These are phyloP conservation scores for Populus alba DNA, from an alignment of 345 rosid genomes.

Conservation along the genomic window DNA sequence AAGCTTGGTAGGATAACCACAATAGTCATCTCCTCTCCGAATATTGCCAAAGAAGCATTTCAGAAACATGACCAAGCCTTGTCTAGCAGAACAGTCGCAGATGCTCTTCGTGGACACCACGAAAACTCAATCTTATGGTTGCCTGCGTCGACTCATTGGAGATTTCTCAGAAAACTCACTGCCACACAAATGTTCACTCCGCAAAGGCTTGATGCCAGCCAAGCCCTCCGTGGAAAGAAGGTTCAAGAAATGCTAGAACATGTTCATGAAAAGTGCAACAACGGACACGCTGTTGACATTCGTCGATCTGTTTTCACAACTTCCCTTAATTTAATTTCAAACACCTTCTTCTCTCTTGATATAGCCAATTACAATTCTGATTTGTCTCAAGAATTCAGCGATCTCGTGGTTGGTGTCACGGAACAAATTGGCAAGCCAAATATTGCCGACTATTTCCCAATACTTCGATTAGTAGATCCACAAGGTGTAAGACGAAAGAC, in stretches of 20 bases:
- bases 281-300: slow-evolving; percentile 19
- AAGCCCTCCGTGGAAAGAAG: slow-evolving; percentile 12
- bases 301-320: slow-evolving; percentile 44
- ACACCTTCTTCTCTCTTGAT: slow-evolving; percentile 44
- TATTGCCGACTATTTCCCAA: slow-evolving; percentile 42
- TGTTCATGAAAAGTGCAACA: not conserved
- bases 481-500: slow-evolving; percentile 32
- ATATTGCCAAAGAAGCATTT: slow-evolving; percentile 2
- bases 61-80: slow-evolving; percentile 10
- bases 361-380: slow-evolving; percentile 27
- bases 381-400: slow-evolving; percentile 32
- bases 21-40: not conserved
- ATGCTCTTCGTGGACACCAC: not conserved
- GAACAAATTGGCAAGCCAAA: slow-evolving; percentile 42
- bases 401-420: slow-evolving; percentile 31
- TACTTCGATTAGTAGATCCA: slow-evolving; percentile 38
- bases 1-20: not conserved
- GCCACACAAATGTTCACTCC: slow-evolving; percentile 13
- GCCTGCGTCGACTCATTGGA: slow-evolving; percentile 3
- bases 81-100: not conserved
- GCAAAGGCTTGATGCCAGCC: slow-evolving; percentile 16
- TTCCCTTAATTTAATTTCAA: slow-evolving; percentile 38
- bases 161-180: slow-evolving; percentile 10
- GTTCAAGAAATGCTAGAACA: slow-evolving; percentile 8
- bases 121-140: not conserved